Evolutionary conservation across 1,139 yeast genomes (phyloP), one percentile per base, ranked within the genome.

Genomic region (Zygosaccharomyces pseudobailii): DNA sequence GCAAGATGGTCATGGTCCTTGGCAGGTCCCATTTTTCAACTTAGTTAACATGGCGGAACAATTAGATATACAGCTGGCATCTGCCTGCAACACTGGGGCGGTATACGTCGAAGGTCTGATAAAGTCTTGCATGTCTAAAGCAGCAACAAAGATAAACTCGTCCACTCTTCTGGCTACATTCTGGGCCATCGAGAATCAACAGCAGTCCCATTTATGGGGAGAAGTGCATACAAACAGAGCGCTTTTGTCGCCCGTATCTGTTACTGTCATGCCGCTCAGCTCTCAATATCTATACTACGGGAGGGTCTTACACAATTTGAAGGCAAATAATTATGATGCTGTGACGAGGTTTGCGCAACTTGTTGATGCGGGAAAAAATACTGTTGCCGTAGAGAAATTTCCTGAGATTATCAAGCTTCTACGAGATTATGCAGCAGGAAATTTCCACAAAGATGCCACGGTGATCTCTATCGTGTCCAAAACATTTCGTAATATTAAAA

Each of bases 1-100:
- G 21, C 88, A 81, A 62, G 68, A 71, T 23, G 45, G 57, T 67
- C 69, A 50, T 40, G 72, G 75, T 0, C 80, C 85, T 2, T 66
- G 75, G 46, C 75, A 76, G 24, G 57, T 81, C 0, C 73, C 84
- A 0, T 63, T 81, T 2, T 73, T 77, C 52, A 75, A 77, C 49
- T 54, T 83, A 21, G 69, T 73, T 34, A 59, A 69, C 17, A 71
- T 68, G 39, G 73, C 62, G 45, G 61, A 57, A 35, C 40, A 30
- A 6, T 55, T 68, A 21, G 43, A 45, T 32, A 25, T 45, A 31
- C 41, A 36, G 7, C 20, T 36, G 22, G 40, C 40, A 6, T 36
- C 40, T 17, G 37, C 38, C 31, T 40, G 37, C 22, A 34, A 31
- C 30, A 21, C 37, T 19, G 43, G 45, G n/a, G 33, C 32, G n/a